phyloP scores from a whole-genome alignment of 2,329 filamentous ascomycete genomes.

The Cadophora sp. region DNA sequence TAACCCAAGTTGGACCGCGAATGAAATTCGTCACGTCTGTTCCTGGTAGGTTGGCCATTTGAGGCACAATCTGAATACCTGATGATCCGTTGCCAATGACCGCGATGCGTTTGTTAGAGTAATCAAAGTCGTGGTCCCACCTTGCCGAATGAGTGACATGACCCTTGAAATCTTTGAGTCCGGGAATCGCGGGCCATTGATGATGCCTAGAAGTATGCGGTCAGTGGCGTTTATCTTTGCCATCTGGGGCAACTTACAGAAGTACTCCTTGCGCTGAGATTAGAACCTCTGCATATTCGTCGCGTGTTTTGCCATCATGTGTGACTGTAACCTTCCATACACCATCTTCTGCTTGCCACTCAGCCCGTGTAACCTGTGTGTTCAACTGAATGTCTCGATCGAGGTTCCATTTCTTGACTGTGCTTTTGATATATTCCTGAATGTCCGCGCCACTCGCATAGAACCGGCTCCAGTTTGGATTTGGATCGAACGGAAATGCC shows the following conservation, averaged over 20 bases:
- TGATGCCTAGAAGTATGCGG: constrained; percentile 48
- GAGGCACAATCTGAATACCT: constrained; percentile 45
- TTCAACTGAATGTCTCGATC: too few species aligned
- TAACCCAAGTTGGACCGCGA: constrained; percentile 62
- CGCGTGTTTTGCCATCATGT: too few species aligned
- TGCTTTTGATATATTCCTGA: constrained; percentile 44
- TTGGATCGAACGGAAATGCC: constrained; percentile 5
- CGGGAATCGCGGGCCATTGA: constrained; percentile 52
- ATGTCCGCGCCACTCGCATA: constrained; percentile 42
- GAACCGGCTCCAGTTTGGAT: constrained; percentile 41
- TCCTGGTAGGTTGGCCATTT: constrained; percentile 50
- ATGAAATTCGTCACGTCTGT: constrained; percentile 61
- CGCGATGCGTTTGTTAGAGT: constrained; percentile 42
- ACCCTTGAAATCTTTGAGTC: constrained; percentile 53
- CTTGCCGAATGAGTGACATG: constrained; percentile 51
- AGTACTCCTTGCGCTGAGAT: too few species aligned
- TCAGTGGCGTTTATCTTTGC: neutral
- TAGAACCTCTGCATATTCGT: too few species aligned
- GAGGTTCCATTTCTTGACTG: constrained; percentile 26
- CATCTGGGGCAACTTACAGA: too few species aligned
- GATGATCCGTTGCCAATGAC: constrained; percentile 48
- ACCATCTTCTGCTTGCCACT: too few species aligned
- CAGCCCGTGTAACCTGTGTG: too few species aligned
- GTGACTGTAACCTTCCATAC: too few species aligned
- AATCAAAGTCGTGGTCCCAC: constrained; percentile 50